Evolutionary conservation across 306 rosid genomes (phyloP), one percentile per base, ranked within the genome.

Genomic region (Begonia masoniana): DNA sequence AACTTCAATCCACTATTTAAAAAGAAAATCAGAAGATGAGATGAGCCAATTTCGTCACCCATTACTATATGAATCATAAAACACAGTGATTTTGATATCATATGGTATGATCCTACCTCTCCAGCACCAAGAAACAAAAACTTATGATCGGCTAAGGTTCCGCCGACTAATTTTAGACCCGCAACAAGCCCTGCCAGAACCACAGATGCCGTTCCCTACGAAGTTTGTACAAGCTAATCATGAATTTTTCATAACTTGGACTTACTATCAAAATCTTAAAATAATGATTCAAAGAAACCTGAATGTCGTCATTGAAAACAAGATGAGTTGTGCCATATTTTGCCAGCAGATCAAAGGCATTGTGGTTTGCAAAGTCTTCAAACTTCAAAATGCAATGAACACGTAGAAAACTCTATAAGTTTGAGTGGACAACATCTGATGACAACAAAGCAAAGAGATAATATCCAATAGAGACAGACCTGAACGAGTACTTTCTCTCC

Each of bases 281-380:
- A 31, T 4, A 26, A 1, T 26, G 39, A 31, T 6, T 31, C 8
- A 31, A 31, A 31, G 39, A 31, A 31, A 83, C 99, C 83, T 91
- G 96, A 79, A 91, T 91, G 55, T 91, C 99, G 50, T 86, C 99
- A 15, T 92, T 86, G 31, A 92, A 92, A 12, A 92, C 99, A 58
- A 92, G 99, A 82, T 92, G 99, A 1, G 96, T 79, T 66, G 94
- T 56, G 15, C 88, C 76, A 57, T 83, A 92, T 65, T 67, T 81
- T 47, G 87, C 81, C 39, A 86, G 96, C 58, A 92, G 88, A 74
- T 79, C 93, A 52, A 92, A 92, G 56, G 99, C 99, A 78, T 92
- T 92, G 88, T 92, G 95, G 74, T 92, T 92, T 23, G 99, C 99
- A 7, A 92, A 92, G 74, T 92, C 99, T 82, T 92, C 99, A 75